Percentiles rank a stretch among this genome's conserved stretches.
Conservation (phyloP, 441 rosid genomes). For the Francoa sonchifolia region DNA sequence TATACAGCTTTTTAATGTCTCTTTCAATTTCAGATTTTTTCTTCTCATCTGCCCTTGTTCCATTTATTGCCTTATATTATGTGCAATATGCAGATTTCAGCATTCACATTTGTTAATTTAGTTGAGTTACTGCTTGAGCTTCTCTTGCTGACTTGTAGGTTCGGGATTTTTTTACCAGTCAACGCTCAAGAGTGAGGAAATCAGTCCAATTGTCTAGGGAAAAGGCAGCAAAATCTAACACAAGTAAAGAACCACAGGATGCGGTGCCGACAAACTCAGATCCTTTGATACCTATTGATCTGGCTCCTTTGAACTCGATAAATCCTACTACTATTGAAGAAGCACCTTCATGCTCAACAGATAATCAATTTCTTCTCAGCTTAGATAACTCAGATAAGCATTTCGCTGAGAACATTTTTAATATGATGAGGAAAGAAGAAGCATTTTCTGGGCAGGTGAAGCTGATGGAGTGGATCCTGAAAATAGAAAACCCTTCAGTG, state of each 20-base stretch:
- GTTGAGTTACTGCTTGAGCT: not conserved
- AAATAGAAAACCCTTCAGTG: slow-evolving; percentile 63
- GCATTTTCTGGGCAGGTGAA: slow-evolving; percentile 87
- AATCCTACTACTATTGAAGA: slow-evolving; percentile 39
- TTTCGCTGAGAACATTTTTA: slow-evolving; percentile 65
- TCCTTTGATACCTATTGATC: slow-evolving; percentile 26
- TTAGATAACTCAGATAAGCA: slow-evolving; percentile 51
- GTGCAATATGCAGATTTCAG: no score
- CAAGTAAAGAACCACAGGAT: slow-evolving; percentile 17
- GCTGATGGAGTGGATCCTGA: slow-evolving; percentile 87
- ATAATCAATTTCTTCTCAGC: slow-evolving; percentile 40
- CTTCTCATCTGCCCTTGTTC: no score
- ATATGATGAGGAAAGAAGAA: slow-evolving; percentile 61
- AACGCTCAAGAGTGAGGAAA: slow-evolving; percentile 78
- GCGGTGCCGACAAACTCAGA: slow-evolving; percentile 25
- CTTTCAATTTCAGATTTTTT: no score
- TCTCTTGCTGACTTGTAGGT: slow-evolving; percentile 36
- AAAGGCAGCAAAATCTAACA: slow-evolving; percentile 36
- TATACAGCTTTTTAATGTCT: no score
- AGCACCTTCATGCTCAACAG: slow-evolving; percentile 39
- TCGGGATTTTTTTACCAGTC: slow-evolving; percentile 78
- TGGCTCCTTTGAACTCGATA: slow-evolving; percentile 36
- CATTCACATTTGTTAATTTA: no score
- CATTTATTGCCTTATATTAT: no score
- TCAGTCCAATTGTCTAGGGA: slow-evolving; percentile 70